These are phyloP conservation scores for Celoporthe dispersa DNA, from an alignment of 2,329 filamentous ascomycete genomes.

Conservation along the genomic window DNA sequence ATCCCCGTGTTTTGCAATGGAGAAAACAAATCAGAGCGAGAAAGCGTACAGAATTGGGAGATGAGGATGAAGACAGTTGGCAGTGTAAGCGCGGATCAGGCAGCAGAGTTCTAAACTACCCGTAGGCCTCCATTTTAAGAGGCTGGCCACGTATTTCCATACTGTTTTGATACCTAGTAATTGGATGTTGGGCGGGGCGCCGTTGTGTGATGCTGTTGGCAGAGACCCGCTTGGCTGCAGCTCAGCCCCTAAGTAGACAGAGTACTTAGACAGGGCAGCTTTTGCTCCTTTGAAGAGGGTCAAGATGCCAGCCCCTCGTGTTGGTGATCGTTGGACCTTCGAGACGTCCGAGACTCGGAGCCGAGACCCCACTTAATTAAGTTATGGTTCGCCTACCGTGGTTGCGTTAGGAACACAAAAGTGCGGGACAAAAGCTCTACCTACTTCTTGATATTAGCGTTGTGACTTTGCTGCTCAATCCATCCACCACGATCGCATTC, in stretches of 20 bases:
- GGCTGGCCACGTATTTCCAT: background rate
- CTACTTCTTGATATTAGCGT: background rate
- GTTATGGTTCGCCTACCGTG: background rate
- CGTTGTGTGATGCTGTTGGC: background rate
- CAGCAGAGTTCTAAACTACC: background rate
- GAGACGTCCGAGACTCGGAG: background rate
- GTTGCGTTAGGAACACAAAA: background rate
- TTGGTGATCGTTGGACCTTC: too few species aligned
- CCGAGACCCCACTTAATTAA: background rate
- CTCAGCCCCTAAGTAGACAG: background rate
- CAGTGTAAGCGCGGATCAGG: background rate
- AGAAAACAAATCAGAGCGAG: too few species aligned
- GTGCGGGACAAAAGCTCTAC: background rate
- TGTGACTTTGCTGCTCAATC: background rate
- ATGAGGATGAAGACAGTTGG: background rate
- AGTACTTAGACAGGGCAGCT: background rate
- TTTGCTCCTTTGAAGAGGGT: background rate
- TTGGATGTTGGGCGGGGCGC: background rate
- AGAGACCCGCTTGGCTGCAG: background rate
- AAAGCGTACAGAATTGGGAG: too few species aligned
- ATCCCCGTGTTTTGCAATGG: too few species aligned
- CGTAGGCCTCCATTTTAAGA: background rate
- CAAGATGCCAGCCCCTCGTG: background rate
- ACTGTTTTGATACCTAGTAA: too few species aligned
- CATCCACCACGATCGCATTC: background rate